These are phyloP conservation scores for Alternaria viburni DNA, from an alignment of 2,329 filamentous ascomycete species.

Conservation along the genomic window DNA sequence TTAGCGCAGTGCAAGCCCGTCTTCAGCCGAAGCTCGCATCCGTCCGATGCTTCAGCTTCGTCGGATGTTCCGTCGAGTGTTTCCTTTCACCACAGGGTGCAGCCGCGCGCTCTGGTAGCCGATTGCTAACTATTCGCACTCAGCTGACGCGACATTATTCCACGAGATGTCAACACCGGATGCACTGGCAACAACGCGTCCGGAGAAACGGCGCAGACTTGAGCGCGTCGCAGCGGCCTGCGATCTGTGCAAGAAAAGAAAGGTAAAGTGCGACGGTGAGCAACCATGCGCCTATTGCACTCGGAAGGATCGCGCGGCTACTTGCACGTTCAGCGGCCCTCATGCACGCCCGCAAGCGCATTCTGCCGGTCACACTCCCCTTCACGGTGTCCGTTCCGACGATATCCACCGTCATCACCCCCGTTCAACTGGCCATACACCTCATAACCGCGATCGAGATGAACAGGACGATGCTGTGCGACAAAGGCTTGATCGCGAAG, in stretches of 20 bases:
- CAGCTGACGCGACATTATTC: not conserved
- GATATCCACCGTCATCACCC: not conserved
- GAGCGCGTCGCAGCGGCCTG: conserved; percentile 39
- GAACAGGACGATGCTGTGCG: not conserved
- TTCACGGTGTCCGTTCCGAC: not conserved
- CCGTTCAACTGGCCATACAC: conserved; percentile 2
- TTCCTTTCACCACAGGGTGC: not conserved
- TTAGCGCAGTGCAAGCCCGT: not conserved
- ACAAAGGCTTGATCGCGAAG: conserved; percentile 11
- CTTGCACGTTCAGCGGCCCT: conserved; percentile 50
- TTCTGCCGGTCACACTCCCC: conserved; percentile 41
- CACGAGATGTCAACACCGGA: conserved; percentile 1
- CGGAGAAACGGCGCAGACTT: conserved; percentile 31
- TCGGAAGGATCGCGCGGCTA: conserved; percentile 49
- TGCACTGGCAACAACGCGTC: conserved; percentile 5
- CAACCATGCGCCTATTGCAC: conserved; percentile 59
- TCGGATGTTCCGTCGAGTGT: conserved; percentile 5
- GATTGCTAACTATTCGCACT: not conserved
- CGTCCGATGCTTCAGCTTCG: not conserved
- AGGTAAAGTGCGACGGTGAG: conserved; percentile 60
- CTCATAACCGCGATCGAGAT: conserved; percentile 11
- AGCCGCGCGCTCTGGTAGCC: not conserved
- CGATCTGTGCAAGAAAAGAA: conserved; percentile 40
- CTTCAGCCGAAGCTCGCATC: not conserved
- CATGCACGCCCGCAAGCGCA: conserved; percentile 42